A percentile compares a stretch with the other conserved stretches of the same genome.
These are phyloP conservation scores for Ustilago curta DNA, from an alignment of 1,284 basidiomycete genomes.

Conservation along the genomic window DNA sequence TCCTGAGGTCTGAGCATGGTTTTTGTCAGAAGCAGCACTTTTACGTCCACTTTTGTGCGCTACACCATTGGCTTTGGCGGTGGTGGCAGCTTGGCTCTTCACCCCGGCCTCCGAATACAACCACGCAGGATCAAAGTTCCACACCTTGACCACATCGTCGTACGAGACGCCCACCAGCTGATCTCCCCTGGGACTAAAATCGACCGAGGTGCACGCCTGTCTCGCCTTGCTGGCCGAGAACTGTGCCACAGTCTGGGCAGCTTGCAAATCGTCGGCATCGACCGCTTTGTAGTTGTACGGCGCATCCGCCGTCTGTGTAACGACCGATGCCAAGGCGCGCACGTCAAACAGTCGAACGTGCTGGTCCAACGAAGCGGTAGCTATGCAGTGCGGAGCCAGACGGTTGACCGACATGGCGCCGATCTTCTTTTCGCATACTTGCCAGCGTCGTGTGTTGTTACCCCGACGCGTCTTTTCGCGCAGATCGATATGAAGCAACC, in stretches of 20 bases:
- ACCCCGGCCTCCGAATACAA: slow-evolving; percentile 33
- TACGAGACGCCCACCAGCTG: slow-evolving; percentile 64
- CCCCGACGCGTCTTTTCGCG: slow-evolving; percentile 40
- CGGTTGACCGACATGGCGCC: slow-evolving; percentile 66
- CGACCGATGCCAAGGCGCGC: slow-evolving; percentile 44
- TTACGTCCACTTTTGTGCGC: slow-evolving; percentile 5
- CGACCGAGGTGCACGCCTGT: slow-evolving; percentile 65
- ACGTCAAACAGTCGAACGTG: slow-evolving; percentile 65
- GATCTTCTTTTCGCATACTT: slow-evolving; percentile 68
- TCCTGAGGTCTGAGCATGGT: slow-evolving; percentile 20
- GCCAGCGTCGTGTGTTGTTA: slow-evolving; percentile 55
- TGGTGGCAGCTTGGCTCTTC: slow-evolving; percentile 24
- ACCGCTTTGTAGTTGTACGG: slow-evolving; percentile 55
- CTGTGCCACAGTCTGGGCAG: slow-evolving; percentile 49
- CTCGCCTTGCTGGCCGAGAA: slow-evolving; percentile 43
- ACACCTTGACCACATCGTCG: slow-evolving; percentile 63
- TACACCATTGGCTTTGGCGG: slow-evolving; percentile 13
- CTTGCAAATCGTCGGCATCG: slow-evolving; percentile 46
- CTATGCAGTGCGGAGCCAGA: slow-evolving; percentile 54
- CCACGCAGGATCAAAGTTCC: slow-evolving; percentile 35
- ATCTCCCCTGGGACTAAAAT: slow-evolving; percentile 60
- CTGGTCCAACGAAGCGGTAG: slow-evolving; percentile 65
- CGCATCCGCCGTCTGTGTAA: slow-evolving; percentile 40
- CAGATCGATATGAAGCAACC: slow-evolving; percentile 61
- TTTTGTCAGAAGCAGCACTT: slow-evolving; percentile 22